Conservation (phyloP, 306 rosid species). For the Medicago truncatula region MtrunA17r5.0-ANR NC_053044.1:49777501-49778000, state of each 20-base stretch:
- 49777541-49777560: constrained; percentile 21
- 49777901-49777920: constrained; percentile 79
- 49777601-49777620: constrained; percentile 1
- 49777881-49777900: constrained; percentile 82
- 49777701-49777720: constrained; percentile 18
- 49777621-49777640: constrained; percentile 13
- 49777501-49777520: constrained; percentile 19
- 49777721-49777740: constrained; percentile 29
- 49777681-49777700: constrained; percentile 29
- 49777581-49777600: not conserved
- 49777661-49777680: constrained; percentile 13
- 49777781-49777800: constrained; percentile 74
- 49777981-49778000: constrained; percentile 86
- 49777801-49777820: constrained; percentile 78
- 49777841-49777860: constrained; percentile 77
- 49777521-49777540: constrained; percentile 24
- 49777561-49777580: not conserved
- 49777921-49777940: constrained; percentile 44
- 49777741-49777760: constrained; percentile 13
- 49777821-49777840: constrained; percentile 68
- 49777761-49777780: constrained; percentile 53
- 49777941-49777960: constrained; percentile 29
- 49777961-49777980: constrained; percentile 30
- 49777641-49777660: constrained; percentile 8
- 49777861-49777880: constrained; percentile 74